Evolutionary conservation across 177 flowering plant genomes (phyloP).

Genomic region (Vitis hybrid): DNA sequence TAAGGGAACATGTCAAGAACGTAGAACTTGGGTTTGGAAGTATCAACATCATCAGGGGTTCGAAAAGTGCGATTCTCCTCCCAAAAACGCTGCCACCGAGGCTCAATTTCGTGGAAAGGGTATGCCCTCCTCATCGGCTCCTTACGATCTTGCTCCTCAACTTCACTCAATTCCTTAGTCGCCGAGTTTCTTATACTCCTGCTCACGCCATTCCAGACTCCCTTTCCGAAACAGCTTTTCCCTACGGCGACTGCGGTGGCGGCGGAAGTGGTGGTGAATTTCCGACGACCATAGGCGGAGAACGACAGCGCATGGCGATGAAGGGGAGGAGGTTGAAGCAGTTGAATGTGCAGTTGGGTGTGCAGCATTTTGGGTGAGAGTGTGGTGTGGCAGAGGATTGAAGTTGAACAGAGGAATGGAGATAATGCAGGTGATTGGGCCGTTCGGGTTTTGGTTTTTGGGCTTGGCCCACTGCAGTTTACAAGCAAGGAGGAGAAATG

Average conservation of each 20-base stretch:
- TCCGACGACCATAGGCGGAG: neutral
- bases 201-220: neutral
- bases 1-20: slow-evolving; percentile 99
- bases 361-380: slow-evolving; percentile 4
- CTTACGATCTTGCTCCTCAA: slow-evolving; percentile 27
- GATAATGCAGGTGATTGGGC: too few relatives aligned
- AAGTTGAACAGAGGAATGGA: too few relatives aligned
- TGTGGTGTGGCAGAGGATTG: neutral
- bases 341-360: neutral
- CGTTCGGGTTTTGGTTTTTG: too few relatives aligned
- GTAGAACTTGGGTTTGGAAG: slow-evolving; percentile 87
- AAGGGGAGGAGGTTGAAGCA: neutral
- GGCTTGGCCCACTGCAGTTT: too few relatives aligned
- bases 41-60: slow-evolving; percentile 85
- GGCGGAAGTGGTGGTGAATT: neutral
- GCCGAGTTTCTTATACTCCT: slow-evolving; percentile 16
- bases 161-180: slow-evolving; percentile 14
- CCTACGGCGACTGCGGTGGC: too few relatives aligned
- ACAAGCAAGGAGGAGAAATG: too few relatives aligned
- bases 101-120: slow-evolving; percentile 90
- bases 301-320: neutral
- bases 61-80: slow-evolving; percentile 77
- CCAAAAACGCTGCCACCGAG: slow-evolving; percentile 90
- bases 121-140: slow-evolving; percentile 50
- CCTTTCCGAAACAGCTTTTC: too few relatives aligned